Evolutionary conservation across 345 rosid species (phyloP), one percentile per base, ranked within the genome.

Genomic region (Corchorus capsularis): DNA sequence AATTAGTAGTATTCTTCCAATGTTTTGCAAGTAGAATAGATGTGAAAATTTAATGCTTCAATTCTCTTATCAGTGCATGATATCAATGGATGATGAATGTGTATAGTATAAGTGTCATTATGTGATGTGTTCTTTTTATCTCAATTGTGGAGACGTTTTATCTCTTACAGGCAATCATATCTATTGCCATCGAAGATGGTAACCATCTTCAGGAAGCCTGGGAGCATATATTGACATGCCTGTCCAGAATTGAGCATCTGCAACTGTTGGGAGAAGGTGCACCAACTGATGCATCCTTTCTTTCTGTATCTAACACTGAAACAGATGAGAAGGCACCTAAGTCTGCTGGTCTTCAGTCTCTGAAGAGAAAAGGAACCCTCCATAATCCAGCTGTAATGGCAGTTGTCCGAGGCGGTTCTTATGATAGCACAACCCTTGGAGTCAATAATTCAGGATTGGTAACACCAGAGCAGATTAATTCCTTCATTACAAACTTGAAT

Each of bases 241-340:
- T 95, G 74, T 95, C 99, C 73, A 89, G 98, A 81, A 90, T 93
- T 79, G 99, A 95, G 83, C 98, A 93, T 85, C 88, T 95, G 81
- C 99, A 91, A 80, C 85, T 95, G 56, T 75, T 95, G 89, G 99
- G 99, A 64, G 98, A 95, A 86, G 99, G 98, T 66, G 94, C 98
- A 70, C 97, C 99, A 39, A 84, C 88, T 67, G 98, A 92, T 84
- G 97, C 97, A 53, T 86, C 98, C 80, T 89, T 89, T 84, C 85
- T 95, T 67, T 76, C 89, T n/a, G 73, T 83, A 80, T 82, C 98
- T 67, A 87, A 83, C 84, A 75, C 82, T 69, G 99, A 93, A 75
- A 76, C 85, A 16, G 96, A 93, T 75, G 98, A 93, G 35, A 90
- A 87, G 69, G n/a, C 79, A 19, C 72, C 70, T 39, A 95, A 87